Evolutionary conservation across 2,329 filamentous ascomycete genomes (phyloP).

Genomic region (Verticillium alfalfae): DNA sequence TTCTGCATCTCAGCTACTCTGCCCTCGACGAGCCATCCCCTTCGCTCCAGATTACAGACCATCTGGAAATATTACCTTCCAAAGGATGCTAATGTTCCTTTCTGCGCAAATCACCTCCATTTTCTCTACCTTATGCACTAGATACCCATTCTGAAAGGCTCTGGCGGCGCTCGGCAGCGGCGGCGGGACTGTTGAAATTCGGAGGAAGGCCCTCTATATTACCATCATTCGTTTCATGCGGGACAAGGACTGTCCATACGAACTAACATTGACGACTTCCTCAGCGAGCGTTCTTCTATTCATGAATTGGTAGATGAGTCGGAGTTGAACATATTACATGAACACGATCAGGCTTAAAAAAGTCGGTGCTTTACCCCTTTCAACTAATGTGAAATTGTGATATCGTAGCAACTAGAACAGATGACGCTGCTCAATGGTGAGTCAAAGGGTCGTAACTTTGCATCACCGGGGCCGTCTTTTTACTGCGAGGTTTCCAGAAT

Average conservation of each 20-base stretch:
- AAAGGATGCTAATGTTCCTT: neutral
- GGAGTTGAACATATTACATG: neutral
- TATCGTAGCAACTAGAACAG: too few relatives aligned
- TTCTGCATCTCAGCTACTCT: neutral
- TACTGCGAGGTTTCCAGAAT: too few relatives aligned
- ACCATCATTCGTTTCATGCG: conserved; percentile 7
- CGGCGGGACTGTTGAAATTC: neutral
- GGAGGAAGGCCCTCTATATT: neutral
- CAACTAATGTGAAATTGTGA: too few relatives aligned
- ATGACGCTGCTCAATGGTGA: too few relatives aligned
- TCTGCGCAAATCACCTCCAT: neutral
- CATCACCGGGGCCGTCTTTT: too few relatives aligned
- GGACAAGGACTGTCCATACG: neutral
- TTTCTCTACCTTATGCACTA: conserved; percentile 5
- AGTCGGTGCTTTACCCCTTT: too few relatives aligned
- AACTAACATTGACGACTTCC: neutral
- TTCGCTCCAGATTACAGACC: too few relatives aligned
- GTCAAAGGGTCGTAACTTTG: too few relatives aligned
- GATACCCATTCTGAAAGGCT: conserved; percentile 14
- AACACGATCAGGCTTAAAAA: too few relatives aligned
- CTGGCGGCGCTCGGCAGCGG: conserved; percentile 5
- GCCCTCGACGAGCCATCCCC: neutral
- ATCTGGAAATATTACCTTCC: neutral
- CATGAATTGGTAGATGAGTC: neutral
- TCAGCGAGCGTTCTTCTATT: neutral